Base-by-base conservation (phyloP, 2,329 filamentous ascomycete genomes). In the Diaporthe ampelina region DNA sequence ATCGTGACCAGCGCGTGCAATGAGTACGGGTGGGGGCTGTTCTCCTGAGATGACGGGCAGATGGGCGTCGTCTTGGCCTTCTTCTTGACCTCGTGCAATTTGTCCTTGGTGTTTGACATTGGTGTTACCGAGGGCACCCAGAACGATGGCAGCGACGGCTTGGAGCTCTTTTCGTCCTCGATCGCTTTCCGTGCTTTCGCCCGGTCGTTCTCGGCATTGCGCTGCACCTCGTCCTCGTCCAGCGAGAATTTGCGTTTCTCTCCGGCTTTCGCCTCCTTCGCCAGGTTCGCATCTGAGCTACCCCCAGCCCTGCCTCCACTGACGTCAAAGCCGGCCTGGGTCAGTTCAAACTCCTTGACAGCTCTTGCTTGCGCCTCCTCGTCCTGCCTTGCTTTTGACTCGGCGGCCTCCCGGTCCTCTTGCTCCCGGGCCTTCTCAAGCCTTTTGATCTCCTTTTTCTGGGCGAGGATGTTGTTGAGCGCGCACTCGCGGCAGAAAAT, bases 401-500 rank as follows among this genome's bases (percentile, higher is more conserved):
- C 92, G 6, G 88, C 87, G 9, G 88, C 86, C 35, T 95, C 93
- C 72, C 89, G 87, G 76, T 88, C 86, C 37, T 91, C 89, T 40
- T 88, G 85, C 77, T 92, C 91, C 26, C 90, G 87, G 29, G 90
- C 88, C 78, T 91, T 93, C 75, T 94, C 94, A 3, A 94, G 81
- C 0, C 97, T 91, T 82, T 95, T 97, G 77, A 97, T 95, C 81
- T 98, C 97, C 84, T 95, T 94, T 78, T 94, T 93, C 83, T 99
- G 96, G 0, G 95, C 90, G 1, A 98, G 88, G n/a, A 99, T 91
- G 79, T 98, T 98, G 78, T 88, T 92, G 70, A 98, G 90, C 11
- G 95, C 95, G 85, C 96, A 99, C 85, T 98, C 97, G 78, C 95
- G 92, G 83, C 96, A 99, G 86, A 98, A 98, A 19, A 99, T 88